Evolutionary conservation across 2,329 filamentous ascomycete genomes (phyloP).

Genomic region (Neoarthrinium moseri): DNA sequence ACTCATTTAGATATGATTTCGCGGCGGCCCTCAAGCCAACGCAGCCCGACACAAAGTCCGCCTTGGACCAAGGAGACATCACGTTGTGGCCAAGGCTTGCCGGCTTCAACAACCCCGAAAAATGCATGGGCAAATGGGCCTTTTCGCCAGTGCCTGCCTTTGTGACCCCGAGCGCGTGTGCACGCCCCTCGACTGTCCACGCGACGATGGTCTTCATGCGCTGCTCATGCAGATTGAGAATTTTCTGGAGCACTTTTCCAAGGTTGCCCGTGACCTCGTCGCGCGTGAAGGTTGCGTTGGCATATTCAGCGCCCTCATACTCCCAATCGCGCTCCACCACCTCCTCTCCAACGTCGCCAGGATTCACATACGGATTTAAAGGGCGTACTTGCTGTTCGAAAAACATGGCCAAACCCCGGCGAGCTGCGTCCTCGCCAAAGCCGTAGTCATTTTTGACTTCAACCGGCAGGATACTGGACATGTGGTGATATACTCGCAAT

Average conservation of each 20-base stretch:
- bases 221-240: not conserved
- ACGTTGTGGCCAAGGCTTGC: not conserved
- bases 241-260: not conserved
- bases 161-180: constrained; percentile 1
- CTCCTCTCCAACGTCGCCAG: constrained; percentile 2
- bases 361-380: not conserved
- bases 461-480: not conserved
- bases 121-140: not conserved
- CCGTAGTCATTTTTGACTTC: not conserved
- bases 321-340: constrained; percentile 8
- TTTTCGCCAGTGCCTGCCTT: not conserved
- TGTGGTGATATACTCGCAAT: not conserved
- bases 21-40: constrained; percentile 3
- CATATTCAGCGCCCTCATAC: constrained; percentile 6
- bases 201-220: not conserved
- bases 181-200: constrained; percentile 3
- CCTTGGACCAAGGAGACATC: constrained; percentile 7
- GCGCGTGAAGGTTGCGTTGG: constrained; percentile 4
- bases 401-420: not conserved
- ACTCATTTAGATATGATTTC: constrained; percentile 1
- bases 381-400: not conserved
- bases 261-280: not conserved
- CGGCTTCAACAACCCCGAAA: not conserved
- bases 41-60: constrained; percentile 2
- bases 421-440: not conserved